phyloP scores from a whole-genome alignment of 2,329 filamentous ascomycete genomes.

The Xylaria digitata region DNA sequence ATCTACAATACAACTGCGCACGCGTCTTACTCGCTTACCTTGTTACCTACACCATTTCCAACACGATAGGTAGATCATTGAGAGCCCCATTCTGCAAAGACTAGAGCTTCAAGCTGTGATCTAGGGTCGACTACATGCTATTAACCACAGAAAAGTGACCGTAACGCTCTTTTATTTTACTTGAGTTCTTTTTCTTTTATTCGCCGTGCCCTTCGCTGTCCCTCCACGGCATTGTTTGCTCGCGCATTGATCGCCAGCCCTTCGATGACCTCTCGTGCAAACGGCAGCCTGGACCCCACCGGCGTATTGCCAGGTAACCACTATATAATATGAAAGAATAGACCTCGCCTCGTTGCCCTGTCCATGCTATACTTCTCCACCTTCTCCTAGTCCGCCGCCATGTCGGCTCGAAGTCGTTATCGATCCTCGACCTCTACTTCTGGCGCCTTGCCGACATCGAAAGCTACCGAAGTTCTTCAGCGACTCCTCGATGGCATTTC shows the following conservation, averaged over 20 bases:
- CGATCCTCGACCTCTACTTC: slow-evolving; percentile 74
- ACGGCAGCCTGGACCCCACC: slow-evolving; percentile 46
- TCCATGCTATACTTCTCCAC: slow-evolving; percentile 33
- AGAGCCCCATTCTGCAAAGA: background rate
- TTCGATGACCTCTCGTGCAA: slow-evolving; percentile 47
- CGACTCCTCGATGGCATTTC: slow-evolving; percentile 63
- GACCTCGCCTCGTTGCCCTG: slow-evolving; percentile 20
- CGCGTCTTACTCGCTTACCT: slow-evolving; percentile 14
- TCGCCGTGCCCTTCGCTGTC: background rate
- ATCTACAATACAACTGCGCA: background rate
- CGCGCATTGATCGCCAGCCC: slow-evolving; percentile 21
- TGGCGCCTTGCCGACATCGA: slow-evolving; percentile 64
- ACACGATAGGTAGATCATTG: background rate
- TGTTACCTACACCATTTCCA: background rate
- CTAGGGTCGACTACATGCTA: background rate
- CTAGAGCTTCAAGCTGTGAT: background rate
- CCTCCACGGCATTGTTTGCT: slow-evolving; percentile 4
- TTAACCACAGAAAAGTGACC: slow-evolving; percentile 7
- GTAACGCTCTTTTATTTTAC: background rate
- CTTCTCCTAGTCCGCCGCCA: slow-evolving; percentile 50
- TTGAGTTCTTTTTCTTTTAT: background rate
- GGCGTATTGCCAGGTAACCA: slow-evolving; percentile 44
- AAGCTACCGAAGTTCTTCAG: slow-evolving; percentile 70
- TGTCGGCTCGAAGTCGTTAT: slow-evolving; percentile 67
- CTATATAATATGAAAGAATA: slow-evolving; percentile 46